A percentile compares a stretch with the other conserved stretches of the same genome.
Conservation (phyloP, 495 filamentous ascomycete species). For the Terfezia claveryi region DNA sequence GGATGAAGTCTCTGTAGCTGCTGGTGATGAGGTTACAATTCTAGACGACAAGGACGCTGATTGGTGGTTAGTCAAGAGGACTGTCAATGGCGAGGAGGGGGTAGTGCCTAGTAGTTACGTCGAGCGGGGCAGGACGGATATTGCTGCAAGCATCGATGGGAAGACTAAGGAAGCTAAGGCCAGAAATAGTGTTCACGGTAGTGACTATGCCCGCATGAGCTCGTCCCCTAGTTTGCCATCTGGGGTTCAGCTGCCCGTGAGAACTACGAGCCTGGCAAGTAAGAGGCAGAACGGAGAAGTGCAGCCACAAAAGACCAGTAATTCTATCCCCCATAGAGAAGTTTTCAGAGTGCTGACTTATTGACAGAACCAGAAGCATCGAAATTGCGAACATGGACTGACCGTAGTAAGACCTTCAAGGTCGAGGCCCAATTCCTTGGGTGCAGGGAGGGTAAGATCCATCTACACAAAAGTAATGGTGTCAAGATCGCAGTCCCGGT, state of each 20-base stretch:
- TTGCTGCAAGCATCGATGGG: not conserved
- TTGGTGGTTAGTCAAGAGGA: conserved; percentile 87
- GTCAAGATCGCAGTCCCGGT: conserved; percentile 96
- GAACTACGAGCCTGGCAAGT: not conserved
- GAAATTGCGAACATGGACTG: conserved; percentile 81
- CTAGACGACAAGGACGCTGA: conserved; percentile 83
- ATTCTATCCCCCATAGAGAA: not conserved
- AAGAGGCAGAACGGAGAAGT: not conserved
- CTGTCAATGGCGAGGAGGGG: conserved; percentile 85
- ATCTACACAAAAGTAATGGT: conserved; percentile 91
- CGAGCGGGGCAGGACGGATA: conserved; percentile 28
- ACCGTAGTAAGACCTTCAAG: conserved; percentile 83
- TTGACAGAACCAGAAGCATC: conserved; percentile 53
- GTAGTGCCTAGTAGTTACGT: conserved; percentile 96
- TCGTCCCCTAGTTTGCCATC: not conserved
- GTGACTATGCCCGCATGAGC: not conserved
- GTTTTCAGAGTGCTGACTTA: not conserved
- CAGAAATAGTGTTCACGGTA: not conserved
- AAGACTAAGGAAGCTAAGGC: not conserved
- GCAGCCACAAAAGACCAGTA: not conserved
- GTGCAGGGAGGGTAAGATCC: conserved; percentile 83
- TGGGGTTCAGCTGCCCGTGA: not conserved
- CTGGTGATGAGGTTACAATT: conserved; percentile 77
- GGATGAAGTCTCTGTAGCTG: conserved; percentile 81
- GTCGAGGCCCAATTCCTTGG: conserved; percentile 96